Conservation (phyloP, 1,284 basidiomycete genomes). For the Leccinum insolens region DNA sequence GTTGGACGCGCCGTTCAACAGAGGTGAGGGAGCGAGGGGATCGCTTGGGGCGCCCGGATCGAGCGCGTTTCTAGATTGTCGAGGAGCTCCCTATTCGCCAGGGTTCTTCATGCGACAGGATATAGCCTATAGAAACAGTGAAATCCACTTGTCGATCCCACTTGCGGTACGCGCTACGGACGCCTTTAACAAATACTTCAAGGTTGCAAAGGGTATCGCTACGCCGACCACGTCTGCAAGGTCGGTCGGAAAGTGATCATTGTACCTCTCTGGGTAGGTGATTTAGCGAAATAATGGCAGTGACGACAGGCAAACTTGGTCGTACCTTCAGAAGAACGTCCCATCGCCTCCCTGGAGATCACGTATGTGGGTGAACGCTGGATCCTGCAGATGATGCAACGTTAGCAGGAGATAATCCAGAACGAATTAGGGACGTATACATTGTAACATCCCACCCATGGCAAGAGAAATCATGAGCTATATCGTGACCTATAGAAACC, state of each 20-base stretch:
- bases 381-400: constrained; percentile 13
- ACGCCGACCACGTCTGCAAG: constrained; percentile 26
- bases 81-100: constrained; percentile 36
- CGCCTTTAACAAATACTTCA: constrained; percentile 15
- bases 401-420: neutral
- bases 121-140: constrained; percentile 13
- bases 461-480: constrained; percentile 28
- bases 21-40: too few species aligned
- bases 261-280: constrained; percentile 23
- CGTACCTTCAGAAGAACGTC: constrained; percentile 20
- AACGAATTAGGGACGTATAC: constrained; percentile 11
- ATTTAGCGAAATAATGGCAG: constrained; percentile 2
- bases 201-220: constrained; percentile 24
- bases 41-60: too few species aligned
- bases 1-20: too few species aligned
- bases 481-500: constrained; percentile 29
- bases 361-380: constrained; percentile 16
- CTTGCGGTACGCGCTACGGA: constrained; percentile 11
- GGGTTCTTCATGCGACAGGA: constrained; percentile 5
- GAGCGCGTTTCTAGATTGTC: constrained; percentile 35
- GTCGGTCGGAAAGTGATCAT: constrained; percentile 28
- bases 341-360: constrained; percentile 19
- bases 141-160: constrained; percentile 12
- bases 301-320: neutral
- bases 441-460: constrained; percentile 27